Evolutionary conservation across 306 rosid genomes (phyloP).

Genomic region (cucumber (Cucumis sativus)): DNA sequence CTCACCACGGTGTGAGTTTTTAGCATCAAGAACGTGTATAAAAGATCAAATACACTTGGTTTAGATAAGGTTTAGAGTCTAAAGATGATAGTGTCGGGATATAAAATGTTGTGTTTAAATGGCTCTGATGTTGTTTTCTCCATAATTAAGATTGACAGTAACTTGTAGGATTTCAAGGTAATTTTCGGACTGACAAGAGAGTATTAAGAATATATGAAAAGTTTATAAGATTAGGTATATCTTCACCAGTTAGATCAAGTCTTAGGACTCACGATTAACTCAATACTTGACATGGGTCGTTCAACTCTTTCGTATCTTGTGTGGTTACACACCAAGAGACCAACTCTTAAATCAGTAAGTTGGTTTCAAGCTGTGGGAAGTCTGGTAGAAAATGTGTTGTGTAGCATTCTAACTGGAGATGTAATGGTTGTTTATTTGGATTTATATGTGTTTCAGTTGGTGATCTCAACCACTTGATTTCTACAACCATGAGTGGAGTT

Average conservation of each 20-base stretch:
- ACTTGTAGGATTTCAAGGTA: neutral
- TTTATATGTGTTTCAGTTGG: constrained; percentile 40
- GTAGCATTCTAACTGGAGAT: neutral
- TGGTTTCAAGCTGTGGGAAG: neutral
- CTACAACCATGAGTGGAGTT: constrained; percentile 92
- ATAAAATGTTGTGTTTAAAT: neutral
- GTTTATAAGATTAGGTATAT: neutral
- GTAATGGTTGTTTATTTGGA: neutral
- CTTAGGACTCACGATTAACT: neutral
- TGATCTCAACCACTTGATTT: constrained; percentile 82
- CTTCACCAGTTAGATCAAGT: neutral
- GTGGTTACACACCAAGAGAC: neutral
- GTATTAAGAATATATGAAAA: neutral
- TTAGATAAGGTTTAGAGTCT: neutral
- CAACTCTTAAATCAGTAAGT: neutral
- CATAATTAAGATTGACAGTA: neutral
- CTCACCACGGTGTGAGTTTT: neutral
- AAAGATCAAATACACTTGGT: neutral
- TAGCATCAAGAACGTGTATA: neutral
- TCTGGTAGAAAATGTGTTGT: neutral
- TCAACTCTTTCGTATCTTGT: neutral
- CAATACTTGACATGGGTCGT: neutral
- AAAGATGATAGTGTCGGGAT: neutral
- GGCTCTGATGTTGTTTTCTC: neutral
- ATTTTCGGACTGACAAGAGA: neutral